These are phyloP conservation scores for Haplographium delicatum DNA, from an alignment of 495 filamentous ascomycete species.

Conservation along the genomic window DNA sequence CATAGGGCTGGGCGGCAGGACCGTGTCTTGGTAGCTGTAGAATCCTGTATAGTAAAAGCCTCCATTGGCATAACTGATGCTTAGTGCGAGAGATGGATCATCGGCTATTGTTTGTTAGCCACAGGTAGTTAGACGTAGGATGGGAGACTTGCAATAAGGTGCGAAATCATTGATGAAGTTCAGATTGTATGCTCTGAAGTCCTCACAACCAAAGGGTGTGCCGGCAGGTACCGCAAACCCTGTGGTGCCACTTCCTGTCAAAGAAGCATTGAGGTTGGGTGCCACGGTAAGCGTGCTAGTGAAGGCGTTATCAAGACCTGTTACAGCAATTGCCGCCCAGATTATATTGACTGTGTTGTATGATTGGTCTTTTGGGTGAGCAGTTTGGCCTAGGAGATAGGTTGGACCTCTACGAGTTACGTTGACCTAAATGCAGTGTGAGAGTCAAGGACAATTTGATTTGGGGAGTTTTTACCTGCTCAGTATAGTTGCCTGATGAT, in stretches of 20 bases:
- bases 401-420: constrained; percentile 52
- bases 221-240: constrained; percentile 50
- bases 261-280: constrained; percentile 49
- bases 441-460: no score
- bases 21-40: constrained; percentile 55
- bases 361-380: constrained; percentile 30
- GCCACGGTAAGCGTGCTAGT: constrained; percentile 50
- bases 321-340: constrained; percentile 30
- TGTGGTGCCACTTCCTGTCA: constrained; percentile 51
- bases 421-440: constrained; percentile 30
- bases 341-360: constrained; percentile 44
- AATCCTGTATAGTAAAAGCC: constrained; percentile 55
- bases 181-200: constrained; percentile 57
- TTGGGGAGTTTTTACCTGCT: constrained; percentile 38
- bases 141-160: constrained; percentile 35
- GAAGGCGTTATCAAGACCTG: constrained; percentile 47
- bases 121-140: background rate
- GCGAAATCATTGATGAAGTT: constrained; percentile 53
- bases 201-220: constrained; percentile 50
- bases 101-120: constrained; percentile 9
- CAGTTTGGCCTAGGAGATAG: constrained; percentile 49
- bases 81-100: constrained; percentile 50
- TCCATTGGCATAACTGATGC: constrained; percentile 50
- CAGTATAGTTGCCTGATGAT: constrained; percentile 48
- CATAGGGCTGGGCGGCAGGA: constrained; percentile 21